Conservation (phyloP, 768 basidiomycete species). For the Rhizopogon sp. region DNA sequence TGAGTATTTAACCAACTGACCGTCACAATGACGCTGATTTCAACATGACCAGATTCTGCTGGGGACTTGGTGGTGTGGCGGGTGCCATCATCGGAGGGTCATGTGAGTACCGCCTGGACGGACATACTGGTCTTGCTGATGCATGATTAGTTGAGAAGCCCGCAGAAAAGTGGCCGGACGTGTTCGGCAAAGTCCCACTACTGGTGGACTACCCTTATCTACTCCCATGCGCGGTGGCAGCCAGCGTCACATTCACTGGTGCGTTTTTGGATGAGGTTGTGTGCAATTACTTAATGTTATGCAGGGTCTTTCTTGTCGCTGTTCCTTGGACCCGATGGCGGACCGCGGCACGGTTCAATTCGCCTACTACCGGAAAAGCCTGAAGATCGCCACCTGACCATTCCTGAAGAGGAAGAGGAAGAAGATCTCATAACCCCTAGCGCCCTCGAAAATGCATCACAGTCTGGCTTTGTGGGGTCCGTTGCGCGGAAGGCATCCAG, state of each 20-base stretch:
- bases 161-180: conserved; percentile 77
- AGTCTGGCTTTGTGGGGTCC: conserved; percentile 30
- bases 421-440: conserved; percentile 30
- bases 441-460: conserved; percentile 37
- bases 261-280: conserved; percentile 9
- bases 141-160: conserved; percentile 67
- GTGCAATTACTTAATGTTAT: neutral
- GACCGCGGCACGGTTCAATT: conserved; percentile 82
- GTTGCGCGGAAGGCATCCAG: conserved; percentile 47
- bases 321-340: conserved; percentile 89
- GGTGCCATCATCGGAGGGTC: conserved; percentile 84
- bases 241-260: conserved; percentile 71
- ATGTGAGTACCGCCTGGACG: conserved; percentile 42
- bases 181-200: conserved; percentile 60
- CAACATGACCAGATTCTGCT: conserved; percentile 61
- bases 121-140: conserved; percentile 6
- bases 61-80: conserved; percentile 94
- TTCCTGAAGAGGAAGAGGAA: conserved; percentile 63
- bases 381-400: conserved; percentile 37
- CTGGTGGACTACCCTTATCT: conserved; percentile 87
- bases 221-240: conserved; percentile 78
- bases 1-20: conserved; percentile 17
- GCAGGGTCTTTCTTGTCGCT: conserved; percentile 82
- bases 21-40: conserved; percentile 1
- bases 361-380: conserved; percentile 77